Base-by-base conservation (phyloP, 106 monocot genomes). In the Phalaenopsis equestris region DNA sequence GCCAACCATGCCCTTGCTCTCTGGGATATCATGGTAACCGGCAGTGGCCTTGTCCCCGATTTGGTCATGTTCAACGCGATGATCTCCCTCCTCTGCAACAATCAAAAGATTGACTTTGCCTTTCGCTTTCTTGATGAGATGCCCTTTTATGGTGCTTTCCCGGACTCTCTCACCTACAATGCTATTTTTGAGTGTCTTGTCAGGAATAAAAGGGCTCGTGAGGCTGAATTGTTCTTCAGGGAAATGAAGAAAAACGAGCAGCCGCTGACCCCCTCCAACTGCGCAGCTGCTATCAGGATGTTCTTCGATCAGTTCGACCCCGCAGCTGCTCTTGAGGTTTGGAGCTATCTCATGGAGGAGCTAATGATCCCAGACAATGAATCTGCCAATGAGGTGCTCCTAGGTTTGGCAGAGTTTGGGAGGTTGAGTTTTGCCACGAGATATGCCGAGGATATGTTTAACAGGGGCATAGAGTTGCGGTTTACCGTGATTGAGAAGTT, bases 181-280 rank as follows among this genome's bases (percentile, higher is more conserved):
- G 79, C 82, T 24, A 92, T 95, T 49, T 90, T 95, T 39, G 92
- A 87, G 81, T 90, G 84, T 52, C 87, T 95, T 12, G 24, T 95
- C n/a, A 85, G 77, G 83, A 89, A 75, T 76, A 90, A 82, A 67
- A 80, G 70, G 82, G 79, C 55, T 17, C 85, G 79, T 18, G 89
- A 92, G 65, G 89, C 87, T 23, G 89, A 81, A 41, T 75, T 11
- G 43, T 95, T 95, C 45, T 70, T 92, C 14, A n/a, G 8, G 5
- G 95, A 95, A 85, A 95, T 95, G 95, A 82, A 80, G 83, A 95
- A 90, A 87, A 95, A 95, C 19, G 92, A 95, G 81, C 79, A 76
- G 70, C 57, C 46, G 12, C 90, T 82, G 1, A 83, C 86, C 0
- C 37, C 87, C 0, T 49, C 82, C 30, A 95, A 83, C 47, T 92